Base-by-base conservation (phyloP, 768 basidiomycete genomes). In the Trametes coccinea region DNA sequence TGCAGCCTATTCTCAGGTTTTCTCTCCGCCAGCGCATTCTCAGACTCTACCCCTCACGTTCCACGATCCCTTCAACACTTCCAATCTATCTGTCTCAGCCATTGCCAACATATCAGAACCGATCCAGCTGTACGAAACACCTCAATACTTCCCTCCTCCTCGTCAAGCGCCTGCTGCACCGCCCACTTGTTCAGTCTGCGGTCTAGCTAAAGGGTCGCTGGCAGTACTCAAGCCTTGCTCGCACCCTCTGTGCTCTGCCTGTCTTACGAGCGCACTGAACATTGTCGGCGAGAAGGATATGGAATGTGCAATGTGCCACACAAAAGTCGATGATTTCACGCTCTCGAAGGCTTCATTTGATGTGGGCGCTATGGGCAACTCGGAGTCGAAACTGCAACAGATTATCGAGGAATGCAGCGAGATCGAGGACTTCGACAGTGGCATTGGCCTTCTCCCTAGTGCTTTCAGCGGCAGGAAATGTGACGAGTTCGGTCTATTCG, bases 271-370 rank as follows among this genome's bases (percentile, higher is more conserved):
- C 53, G 89, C 90, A 7, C 78, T 94, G 53, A 94, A 94, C 66
- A 93, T 93, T 53, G 92, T 93, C 16, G 92, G 92, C 6, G 92
- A 94, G 73, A 93, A 93, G 70, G 88, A 90, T 60, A 90, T 93
- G 83, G 83, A 87, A 61, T 94, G 92, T 63, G 87, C 89, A 16
- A 87, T 91, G 33, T 94, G 92, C 75, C 87, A 86, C 67, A 73
- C 72, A 43, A 81, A 83, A 37, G 90, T 93, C 22, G 79, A 77
- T 33, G 85, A 90, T 69, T 93, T 93, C 71, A 81, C 83, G 47
- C 74, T 91, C 17, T 72, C 75, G 62, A 69, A 69, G 43, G 47
- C 53, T 7, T 16, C 59, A 11, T 51, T 63, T 2, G 53, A 55
- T 9, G 29, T 49, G 9, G 53, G 50, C 9, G 44, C 56, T n/a